Base-by-base conservation (phyloP, 768 basidiomycete species). In the Hortiboletus flavorubellus region DNA sequence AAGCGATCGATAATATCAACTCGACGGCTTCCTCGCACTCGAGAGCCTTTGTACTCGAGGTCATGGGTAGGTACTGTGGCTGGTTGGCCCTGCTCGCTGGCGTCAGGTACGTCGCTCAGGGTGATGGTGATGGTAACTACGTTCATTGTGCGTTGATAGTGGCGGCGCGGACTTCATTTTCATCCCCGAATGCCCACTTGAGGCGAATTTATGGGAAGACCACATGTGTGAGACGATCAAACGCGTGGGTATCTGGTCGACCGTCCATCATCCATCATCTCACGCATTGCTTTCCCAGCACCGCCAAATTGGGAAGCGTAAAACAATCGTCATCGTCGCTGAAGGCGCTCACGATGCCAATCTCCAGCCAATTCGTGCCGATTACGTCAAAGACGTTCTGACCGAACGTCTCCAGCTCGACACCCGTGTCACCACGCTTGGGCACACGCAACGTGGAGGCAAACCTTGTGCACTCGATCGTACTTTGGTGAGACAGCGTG, bases 61-160 rank as follows among this genome's bases (percentile, higher is more conserved):
- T 98, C 50, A 99, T 98, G 97, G 97, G 97, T n/a, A 78, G 96
- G 53, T 92, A 98, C 69, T 98, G 97, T 72, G 97, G 97, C n/a
- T 99, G 97, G 97, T 78, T 98, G 16, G 94, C 97, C 3, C 77
- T 98, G 23, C 79, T 94, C 65, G 97, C 94, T 11, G 94, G 90
- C 58, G 88, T 98, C 47, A 91, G 90, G 87, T 90, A 64, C 55
- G 83, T 75, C 5, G 34, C 15, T 4, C 38, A 15, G 7, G 8
- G 43, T 34, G 16, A 2, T 21, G 26, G 30, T 21, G 23, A 29
- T 30, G 37, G 31, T 11, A 23, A 2, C 9, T 49, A 41, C 31
- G 41, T 47, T 68, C 46, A 72, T 53, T 14, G 5, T 34, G 44
- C 26, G 14, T 46, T 47, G 5, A 35, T 49, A 91, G 90, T 59